Conservation (phyloP, 371 early-diverging fungal genomes). For the Massospora cicadina region DNA sequence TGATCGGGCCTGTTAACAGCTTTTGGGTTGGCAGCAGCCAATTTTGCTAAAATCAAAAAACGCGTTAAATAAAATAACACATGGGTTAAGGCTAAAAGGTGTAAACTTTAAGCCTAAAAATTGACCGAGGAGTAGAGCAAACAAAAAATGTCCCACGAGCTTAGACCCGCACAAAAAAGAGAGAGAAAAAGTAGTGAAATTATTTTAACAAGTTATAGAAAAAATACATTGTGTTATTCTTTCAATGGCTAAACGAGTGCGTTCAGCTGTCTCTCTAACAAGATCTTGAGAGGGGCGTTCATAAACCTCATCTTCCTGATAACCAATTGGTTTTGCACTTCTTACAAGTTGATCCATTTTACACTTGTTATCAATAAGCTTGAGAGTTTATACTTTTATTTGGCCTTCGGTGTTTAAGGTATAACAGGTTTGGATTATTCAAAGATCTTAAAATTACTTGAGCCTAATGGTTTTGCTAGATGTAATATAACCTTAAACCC, state of each 20-base stretch:
- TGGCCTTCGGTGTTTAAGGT: no score
- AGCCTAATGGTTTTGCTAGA: no score
- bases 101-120: neutral
- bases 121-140: neutral
- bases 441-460: no score
- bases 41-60: slow-evolving; percentile 27
- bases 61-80: neutral
- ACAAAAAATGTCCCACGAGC: neutral
- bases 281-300: slow-evolving; percentile 59
- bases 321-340: slow-evolving; percentile 3
- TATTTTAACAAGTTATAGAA: neutral
- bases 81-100: neutral
- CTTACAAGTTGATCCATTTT: slow-evolving; percentile 9
- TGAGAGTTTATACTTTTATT: no score
- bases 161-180: no score
- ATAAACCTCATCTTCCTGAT: slow-evolving; percentile 7
- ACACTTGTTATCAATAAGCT: no score
- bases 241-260: slow-evolving; percentile 72
- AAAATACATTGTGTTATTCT: slow-evolving; percentile 51
- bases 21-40: slow-evolving; percentile 49
- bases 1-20: slow-evolving; percentile 35
- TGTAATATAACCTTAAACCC: no score
- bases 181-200: neutral
- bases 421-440: no score
- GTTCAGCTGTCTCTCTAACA: slow-evolving; percentile 66